phyloP scores from a whole-genome alignment of 257 asterid species.

The Solanum sejunctum region DNA sequence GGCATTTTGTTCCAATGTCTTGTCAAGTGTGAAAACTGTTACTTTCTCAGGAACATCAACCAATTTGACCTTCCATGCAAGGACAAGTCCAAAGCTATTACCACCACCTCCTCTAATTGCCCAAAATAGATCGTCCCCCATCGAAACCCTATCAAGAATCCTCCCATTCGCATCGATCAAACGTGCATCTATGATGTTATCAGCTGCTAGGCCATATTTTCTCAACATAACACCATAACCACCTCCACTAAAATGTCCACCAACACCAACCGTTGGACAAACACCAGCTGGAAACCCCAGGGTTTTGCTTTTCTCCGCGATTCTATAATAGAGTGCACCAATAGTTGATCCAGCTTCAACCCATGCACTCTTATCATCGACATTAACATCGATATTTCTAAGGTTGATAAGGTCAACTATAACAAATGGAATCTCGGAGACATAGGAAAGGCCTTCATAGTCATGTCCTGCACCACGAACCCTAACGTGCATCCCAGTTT shows the following conservation, averaged over 20 bases:
- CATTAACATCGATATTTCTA: background rate
- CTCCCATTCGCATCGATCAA: background rate
- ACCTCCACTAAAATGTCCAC: slow-evolving; percentile 5
- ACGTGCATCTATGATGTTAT: slow-evolving; percentile 4
- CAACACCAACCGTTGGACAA: background rate
- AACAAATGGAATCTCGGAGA: background rate
- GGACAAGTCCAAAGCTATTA: slow-evolving; percentile 1
- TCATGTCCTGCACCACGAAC: slow-evolving; percentile 4
- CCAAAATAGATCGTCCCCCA: slow-evolving; percentile 5
- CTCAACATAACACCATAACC: slow-evolving; percentile 2
- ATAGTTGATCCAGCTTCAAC: slow-evolving; percentile 4
- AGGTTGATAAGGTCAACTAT: background rate
- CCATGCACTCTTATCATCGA: background rate
- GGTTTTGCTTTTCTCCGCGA: background rate
- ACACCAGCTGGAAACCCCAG: slow-evolving; percentile 1
- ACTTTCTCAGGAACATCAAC: background rate
- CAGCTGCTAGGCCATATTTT: slow-evolving; percentile 2
- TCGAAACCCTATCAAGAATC: background rate
- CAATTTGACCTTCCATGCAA: background rate
- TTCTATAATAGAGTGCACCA: background rate
- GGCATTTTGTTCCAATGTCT: background rate
- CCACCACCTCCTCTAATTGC: slow-evolving; percentile 8
- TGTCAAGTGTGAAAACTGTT: background rate
- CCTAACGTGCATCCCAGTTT: background rate
- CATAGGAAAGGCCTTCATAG: slow-evolving; percentile 3